phyloP scores from a whole-genome alignment of 495 filamentous ascomycete genomes.

The Penicillium canescens region DNA sequence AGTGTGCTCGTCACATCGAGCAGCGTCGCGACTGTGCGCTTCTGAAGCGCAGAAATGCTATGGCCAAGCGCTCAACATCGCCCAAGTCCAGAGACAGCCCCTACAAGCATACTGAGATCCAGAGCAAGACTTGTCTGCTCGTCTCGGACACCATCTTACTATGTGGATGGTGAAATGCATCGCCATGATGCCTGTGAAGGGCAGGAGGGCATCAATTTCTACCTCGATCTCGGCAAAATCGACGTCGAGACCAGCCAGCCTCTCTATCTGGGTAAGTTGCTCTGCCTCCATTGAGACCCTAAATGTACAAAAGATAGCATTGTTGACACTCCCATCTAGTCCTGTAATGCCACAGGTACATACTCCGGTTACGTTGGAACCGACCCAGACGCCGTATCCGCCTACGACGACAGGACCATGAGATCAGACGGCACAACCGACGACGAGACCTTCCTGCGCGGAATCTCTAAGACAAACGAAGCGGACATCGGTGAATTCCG shows the following conservation, averaged over 20 bases:
- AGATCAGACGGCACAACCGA: conserved; percentile 7
- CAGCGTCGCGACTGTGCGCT: conserved; percentile 4
- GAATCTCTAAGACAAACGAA: conserved; percentile 9
- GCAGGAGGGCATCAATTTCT: conserved; percentile 3
- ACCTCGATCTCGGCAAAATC: conserved; percentile 1
- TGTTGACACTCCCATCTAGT: neutral
- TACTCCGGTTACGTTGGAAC: conserved; percentile 11
- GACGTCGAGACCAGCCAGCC: conserved; percentile 15
- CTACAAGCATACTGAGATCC: conserved; percentile 4
- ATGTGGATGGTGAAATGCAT: conserved; percentile 12
- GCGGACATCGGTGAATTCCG: conserved; percentile 11
- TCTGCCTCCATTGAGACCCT: neutral
- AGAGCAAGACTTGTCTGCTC: conserved; percentile 15
- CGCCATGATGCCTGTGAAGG: conserved; percentile 10
- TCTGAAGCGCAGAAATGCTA: neutral
- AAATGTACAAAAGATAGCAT: no score
- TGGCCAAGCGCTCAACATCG: neutral
- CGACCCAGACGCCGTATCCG: conserved; percentile 3
- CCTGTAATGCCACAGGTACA: conserved; percentile 14
- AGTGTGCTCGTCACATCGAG: conserved; percentile 6
- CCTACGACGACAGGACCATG: neutral
- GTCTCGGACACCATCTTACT: conserved; percentile 9
- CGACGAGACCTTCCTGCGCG: conserved; percentile 13
- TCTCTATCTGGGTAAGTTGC: conserved; percentile 11
- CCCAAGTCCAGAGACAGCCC: neutral